Evolutionary conservation across 306 rosid genomes (phyloP).

Genomic region (Castanospermum australe): DNA sequence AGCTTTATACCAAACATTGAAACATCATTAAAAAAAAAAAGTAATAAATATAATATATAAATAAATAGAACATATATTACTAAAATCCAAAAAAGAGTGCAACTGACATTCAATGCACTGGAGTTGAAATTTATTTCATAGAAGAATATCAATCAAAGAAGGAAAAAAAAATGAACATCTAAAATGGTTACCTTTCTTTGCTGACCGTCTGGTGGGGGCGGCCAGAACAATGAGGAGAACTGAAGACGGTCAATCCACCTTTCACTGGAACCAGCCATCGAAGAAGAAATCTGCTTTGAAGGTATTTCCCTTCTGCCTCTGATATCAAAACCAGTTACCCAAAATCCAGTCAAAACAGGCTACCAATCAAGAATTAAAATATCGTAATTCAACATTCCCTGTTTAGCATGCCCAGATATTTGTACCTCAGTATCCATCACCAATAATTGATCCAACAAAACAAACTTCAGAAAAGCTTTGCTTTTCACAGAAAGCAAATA

Average conservation of each 20-base stretch:
- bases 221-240: constrained; percentile 84
- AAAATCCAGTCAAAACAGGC: constrained; percentile 42
- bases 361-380: constrained; percentile 63
- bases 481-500: constrained; percentile 10
- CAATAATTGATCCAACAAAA: not conserved
- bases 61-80: not conserved
- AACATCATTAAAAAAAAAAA: not conserved
- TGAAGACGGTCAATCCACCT: constrained; percentile 80
- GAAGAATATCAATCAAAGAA: not conserved
- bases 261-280: constrained; percentile 63
- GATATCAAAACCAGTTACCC: constrained; percentile 25
- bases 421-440: constrained; percentile 12
- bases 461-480: not conserved
- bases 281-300: constrained; percentile 31
- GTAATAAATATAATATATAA: not conserved
- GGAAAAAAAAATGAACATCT: not conserved
- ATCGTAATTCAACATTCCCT: constrained; percentile 58
- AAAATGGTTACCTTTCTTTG: constrained; percentile 58
- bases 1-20: not conserved
- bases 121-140: not conserved
- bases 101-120: not conserved
- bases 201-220: constrained; percentile 70
- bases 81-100: not conserved
- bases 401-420: constrained; percentile 15
- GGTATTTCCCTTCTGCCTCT: constrained; percentile 14